Percentiles rank a stretch among this genome's conserved stretches.
phyloP scores from a whole-genome alignment of 1,139 yeast genomes.

The Spathaspora jeffriesii region DNA sequence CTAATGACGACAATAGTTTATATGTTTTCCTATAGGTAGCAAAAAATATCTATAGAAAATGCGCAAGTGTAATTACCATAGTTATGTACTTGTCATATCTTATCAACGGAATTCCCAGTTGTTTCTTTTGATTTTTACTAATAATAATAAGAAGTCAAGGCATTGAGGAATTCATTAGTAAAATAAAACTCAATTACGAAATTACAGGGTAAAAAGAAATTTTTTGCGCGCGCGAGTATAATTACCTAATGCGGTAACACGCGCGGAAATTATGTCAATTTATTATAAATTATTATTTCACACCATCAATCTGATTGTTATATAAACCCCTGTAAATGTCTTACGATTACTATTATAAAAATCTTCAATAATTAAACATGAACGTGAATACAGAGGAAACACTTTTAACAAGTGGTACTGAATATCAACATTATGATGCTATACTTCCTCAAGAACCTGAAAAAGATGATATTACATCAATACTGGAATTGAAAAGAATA shows the following conservation, averaged over 20 bases:
- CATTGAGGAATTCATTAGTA: no score
- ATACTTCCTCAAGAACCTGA: constrained; percentile 11
- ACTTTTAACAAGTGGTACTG: constrained; percentile 27
- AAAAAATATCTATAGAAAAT: no score
- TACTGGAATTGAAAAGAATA: constrained; percentile 30
- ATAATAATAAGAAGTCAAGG: no score
- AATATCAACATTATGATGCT: constrained; percentile 19
- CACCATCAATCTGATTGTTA: neutral
- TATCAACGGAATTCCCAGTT: no score
- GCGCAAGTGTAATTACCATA: no score
- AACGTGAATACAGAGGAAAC: constrained; percentile 32
- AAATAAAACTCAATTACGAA: no score
- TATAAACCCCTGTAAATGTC: neutral
- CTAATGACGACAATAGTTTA: neutral
- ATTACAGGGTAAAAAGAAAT: no score
- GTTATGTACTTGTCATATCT: no score
- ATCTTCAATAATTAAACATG: neutral
- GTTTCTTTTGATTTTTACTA: no score
- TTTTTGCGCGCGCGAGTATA: constrained; percentile 2
- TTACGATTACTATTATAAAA: neutral
- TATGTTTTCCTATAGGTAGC: constrained; percentile 4
- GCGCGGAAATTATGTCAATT: constrained; percentile 2
- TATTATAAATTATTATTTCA: neutral
- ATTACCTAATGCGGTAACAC: constrained; percentile 5
- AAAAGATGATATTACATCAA: constrained; percentile 6